phyloP scores from a whole-genome alignment of 2,329 filamentous ascomycete species.

The Fusarium zealandicum region DNA sequence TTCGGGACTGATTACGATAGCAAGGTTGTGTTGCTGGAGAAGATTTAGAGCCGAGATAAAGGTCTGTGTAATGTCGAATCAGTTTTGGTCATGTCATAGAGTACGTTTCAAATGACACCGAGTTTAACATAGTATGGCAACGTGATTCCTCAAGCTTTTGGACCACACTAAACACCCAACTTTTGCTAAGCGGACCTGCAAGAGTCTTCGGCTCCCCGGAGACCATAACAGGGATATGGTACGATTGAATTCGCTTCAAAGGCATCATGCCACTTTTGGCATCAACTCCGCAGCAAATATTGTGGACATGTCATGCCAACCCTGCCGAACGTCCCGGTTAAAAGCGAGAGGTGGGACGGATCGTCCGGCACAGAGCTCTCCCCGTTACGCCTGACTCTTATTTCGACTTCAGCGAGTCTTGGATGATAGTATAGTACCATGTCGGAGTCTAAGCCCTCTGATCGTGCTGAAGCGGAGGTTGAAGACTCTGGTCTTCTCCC shows the following conservation, averaged over 20 bases:
- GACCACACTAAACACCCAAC: too few relatives aligned
- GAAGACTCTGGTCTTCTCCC: constrained; percentile 16
- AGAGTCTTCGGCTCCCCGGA: too few relatives aligned
- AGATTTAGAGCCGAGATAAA: constrained; percentile 10
- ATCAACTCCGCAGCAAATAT: background rate
- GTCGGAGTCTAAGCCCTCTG: background rate
- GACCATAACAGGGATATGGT: too few relatives aligned
- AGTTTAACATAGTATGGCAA: too few relatives aligned
- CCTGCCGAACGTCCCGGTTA: background rate
- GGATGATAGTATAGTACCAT: background rate
- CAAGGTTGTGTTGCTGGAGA: constrained; percentile 62
- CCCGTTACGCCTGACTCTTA: background rate
- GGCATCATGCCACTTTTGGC: background rate
- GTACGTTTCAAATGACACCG: too few relatives aligned
- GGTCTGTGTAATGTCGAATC: too few relatives aligned
- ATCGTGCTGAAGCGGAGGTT: background rate
- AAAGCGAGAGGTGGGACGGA: background rate
- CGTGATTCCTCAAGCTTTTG: too few relatives aligned
- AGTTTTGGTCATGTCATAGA: too few relatives aligned
- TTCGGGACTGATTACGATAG: constrained; percentile 65
- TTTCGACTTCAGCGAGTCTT: background rate
- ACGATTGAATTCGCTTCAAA: too few relatives aligned
- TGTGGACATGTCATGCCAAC: background rate
- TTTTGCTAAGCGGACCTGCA: too few relatives aligned
- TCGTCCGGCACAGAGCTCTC: background rate